phyloP scores from a whole-genome alignment of 2,329 filamentous ascomycete species.

The Emergomyces orientalis region DNA sequence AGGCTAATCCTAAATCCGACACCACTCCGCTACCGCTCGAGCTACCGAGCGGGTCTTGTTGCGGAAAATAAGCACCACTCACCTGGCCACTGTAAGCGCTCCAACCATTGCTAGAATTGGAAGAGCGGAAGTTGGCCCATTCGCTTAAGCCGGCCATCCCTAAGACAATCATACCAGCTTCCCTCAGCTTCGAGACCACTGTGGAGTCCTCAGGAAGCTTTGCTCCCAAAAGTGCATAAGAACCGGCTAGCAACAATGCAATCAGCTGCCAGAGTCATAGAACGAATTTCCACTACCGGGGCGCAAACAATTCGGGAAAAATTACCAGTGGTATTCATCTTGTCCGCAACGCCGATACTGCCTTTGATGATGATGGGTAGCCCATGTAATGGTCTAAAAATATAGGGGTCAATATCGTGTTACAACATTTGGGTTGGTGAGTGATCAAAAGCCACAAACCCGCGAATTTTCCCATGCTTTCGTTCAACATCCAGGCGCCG shows the following conservation, averaged over 20 bases:
- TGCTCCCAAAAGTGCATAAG: slow-evolving; percentile 52
- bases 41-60: slow-evolving; percentile 54
- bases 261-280: background rate
- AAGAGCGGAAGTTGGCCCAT: slow-evolving; percentile 55
- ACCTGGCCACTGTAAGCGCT: slow-evolving; percentile 55
- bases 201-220: slow-evolving; percentile 50
- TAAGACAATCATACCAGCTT: slow-evolving; percentile 54
- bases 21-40: slow-evolving; percentile 55
- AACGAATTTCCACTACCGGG: background rate
- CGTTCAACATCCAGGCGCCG: slow-evolving; percentile 41
- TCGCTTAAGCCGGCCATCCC: slow-evolving; percentile 58
- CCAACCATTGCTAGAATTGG: slow-evolving; percentile 52
- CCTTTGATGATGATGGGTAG: slow-evolving; percentile 59
- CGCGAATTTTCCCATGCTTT: slow-evolving; percentile 37
- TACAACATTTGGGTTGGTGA: too few relatives aligned
- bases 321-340: slow-evolving; percentile 50
- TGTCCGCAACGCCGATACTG: slow-evolving; percentile 55
- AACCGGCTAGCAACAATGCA: slow-evolving; percentile 41
- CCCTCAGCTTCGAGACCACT: slow-evolving; percentile 50
- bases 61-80: slow-evolving; percentile 51
- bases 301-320: background rate
- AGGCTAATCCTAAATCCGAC: slow-evolving; percentile 50
- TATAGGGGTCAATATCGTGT: slow-evolving; percentile 2
- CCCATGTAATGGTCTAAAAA: slow-evolving; percentile 48
- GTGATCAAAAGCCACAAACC: slow-evolving; percentile 25